phyloP scores from a whole-genome alignment of 768 basidiomycete genomes.

The Lactarius vividus region DNA sequence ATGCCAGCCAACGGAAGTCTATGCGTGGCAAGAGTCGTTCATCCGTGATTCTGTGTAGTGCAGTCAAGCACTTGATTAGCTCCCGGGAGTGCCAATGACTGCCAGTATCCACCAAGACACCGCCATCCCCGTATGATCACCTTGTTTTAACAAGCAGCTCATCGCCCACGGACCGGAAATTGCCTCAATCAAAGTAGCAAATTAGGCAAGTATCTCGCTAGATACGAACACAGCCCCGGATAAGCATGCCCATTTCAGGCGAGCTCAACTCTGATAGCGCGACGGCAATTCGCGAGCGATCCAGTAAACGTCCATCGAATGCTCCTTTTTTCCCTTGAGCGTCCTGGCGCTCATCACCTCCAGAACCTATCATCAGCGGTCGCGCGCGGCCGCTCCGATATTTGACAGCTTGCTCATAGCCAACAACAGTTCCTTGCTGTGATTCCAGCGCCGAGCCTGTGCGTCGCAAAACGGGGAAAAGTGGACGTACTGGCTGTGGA shows the following conservation, averaged over 20 bases:
- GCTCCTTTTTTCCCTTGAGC: background rate
- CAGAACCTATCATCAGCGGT: background rate
- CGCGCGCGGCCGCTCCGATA: background rate
- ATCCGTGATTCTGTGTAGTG: background rate
- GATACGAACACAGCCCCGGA: background rate
- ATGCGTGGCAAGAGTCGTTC: slow-evolving; percentile 1
- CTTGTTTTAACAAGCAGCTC: background rate
- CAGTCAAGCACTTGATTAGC: slow-evolving; percentile 1
- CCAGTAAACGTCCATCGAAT: background rate
- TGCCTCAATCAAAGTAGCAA: background rate
- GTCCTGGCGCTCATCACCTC: background rate
- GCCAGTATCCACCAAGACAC: slow-evolving; percentile 6
- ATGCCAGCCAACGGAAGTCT: background rate
- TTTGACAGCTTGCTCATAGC: slow-evolving; percentile 2
- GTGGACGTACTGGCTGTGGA: background rate
- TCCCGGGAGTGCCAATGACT: background rate
- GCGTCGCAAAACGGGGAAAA: background rate
- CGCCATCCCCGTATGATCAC: slow-evolving; percentile 10
- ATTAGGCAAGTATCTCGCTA: slow-evolving; percentile 13
- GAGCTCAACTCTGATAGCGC: slow-evolving; percentile 10
- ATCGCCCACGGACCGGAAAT: slow-evolving; percentile 17
- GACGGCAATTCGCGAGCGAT: slow-evolving; percentile 9
- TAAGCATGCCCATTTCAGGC: slow-evolving; percentile 10
- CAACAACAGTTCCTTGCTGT: background rate
- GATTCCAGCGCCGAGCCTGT: background rate